A percentile compares a stretch with the other conserved stretches of the same genome.
Conservation (phyloP, 495 filamentous ascomycete genomes). For the Sordaria brevicollis region DNA sequence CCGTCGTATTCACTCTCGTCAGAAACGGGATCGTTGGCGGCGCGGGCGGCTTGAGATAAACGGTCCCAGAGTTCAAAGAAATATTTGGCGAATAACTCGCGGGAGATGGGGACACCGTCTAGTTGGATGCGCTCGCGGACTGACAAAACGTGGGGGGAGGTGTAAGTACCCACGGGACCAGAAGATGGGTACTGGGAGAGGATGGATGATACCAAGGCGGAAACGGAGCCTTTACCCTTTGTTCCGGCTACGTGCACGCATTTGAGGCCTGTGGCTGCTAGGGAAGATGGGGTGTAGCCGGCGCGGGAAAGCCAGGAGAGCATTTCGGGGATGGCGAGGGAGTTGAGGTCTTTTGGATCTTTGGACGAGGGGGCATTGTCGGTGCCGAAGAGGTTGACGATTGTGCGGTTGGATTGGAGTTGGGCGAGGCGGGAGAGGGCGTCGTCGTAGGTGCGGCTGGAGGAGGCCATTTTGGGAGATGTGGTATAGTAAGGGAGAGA, state of each 20-base stretch:
- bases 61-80: constrained; percentile 60
- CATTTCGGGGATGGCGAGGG: constrained; percentile 76
- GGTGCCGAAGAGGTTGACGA: constrained; percentile 29
- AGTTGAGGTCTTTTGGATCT: constrained; percentile 54
- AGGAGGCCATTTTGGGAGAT: constrained; percentile 3
- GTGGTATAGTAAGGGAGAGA: not conserved
- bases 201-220: constrained; percentile 36
- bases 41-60: constrained; percentile 29
- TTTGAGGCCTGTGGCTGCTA: constrained; percentile 17
- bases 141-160: constrained; percentile 51
- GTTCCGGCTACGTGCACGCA: constrained; percentile 53
- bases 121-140: constrained; percentile 59
- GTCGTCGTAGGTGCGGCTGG: constrained; percentile 19
- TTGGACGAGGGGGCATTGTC: not conserved
- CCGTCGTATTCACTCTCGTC: constrained; percentile 13
- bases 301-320: constrained; percentile 65
- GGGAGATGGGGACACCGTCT: constrained; percentile 39
- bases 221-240: constrained; percentile 51
- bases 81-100: constrained; percentile 45
- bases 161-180: constrained; percentile 51
- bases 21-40: constrained; percentile 9
- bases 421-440: constrained; percentile 49
- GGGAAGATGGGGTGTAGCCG: constrained; percentile 45
- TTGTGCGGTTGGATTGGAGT: constrained; percentile 64
- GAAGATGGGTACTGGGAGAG: constrained; percentile 25